These are phyloP conservation scores for Petunia hybrid DNA, from an alignment of 305 asterid genomes.

Conservation along the genomic window DNA sequence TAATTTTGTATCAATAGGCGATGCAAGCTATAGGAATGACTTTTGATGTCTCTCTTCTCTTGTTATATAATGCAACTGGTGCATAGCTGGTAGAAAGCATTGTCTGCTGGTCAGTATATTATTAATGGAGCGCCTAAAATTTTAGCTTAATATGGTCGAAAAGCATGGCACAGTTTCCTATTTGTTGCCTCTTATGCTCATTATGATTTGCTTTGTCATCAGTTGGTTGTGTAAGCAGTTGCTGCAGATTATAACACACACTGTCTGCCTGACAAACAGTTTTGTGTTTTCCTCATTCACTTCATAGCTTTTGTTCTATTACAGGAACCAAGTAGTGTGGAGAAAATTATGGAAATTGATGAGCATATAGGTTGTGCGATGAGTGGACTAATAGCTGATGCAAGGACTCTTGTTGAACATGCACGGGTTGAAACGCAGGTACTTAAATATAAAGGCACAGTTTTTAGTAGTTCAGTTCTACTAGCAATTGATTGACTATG, in stretches of 20 bases:
- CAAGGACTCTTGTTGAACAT: conserved; percentile 95
- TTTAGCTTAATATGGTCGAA: neutral
- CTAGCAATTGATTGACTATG: conserved; percentile 30
- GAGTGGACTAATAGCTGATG: conserved; percentile 99
- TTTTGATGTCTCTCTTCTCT: neutral
- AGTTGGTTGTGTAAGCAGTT: neutral
- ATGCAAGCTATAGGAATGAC: neutral
- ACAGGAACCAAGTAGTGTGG: conserved; percentile 98
- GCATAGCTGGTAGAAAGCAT: neutral
- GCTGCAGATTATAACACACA: neutral
- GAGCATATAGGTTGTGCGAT: conserved; percentile 96
- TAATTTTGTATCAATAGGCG: neutral
- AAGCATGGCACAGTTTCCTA: neutral
- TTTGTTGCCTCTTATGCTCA: neutral
- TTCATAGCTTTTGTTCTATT: conserved; percentile 9
- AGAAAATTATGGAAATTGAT: conserved; percentile 97
- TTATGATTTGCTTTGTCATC: neutral
- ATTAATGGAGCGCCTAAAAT: neutral
- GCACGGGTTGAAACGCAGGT: conserved; percentile 99
- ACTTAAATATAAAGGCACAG: neutral
- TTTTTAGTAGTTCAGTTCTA: neutral
- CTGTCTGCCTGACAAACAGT: neutral
- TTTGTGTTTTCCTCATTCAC: neutral
- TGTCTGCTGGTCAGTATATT: neutral
- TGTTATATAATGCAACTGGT: neutral